A percentile compares a stretch with the other conserved stretches of the same genome.
phyloP scores from a whole-genome alignment of 2,329 filamentous ascomycete genomes.

The Aspergillus chevalieri region DNA sequence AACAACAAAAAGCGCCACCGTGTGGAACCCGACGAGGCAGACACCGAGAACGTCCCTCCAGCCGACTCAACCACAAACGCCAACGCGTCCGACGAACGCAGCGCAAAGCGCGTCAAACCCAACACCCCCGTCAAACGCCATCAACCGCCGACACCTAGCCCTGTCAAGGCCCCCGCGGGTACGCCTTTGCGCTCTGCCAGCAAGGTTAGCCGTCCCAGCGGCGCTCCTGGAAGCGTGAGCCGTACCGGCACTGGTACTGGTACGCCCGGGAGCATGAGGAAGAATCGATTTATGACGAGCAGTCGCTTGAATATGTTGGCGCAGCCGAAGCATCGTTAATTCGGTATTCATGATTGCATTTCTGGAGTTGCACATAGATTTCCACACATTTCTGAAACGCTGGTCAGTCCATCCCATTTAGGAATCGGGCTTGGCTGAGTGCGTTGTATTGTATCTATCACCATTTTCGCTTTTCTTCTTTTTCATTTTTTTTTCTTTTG shows the following conservation, averaged over 20 bases:
- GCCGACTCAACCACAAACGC: slow-evolving; percentile 12
- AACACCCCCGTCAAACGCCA: slow-evolving; percentile 16
- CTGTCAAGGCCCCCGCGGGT: slow-evolving; percentile 28
- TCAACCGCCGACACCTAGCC: slow-evolving; percentile 24
- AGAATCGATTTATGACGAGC: slow-evolving; percentile 35
- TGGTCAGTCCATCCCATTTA: background rate
- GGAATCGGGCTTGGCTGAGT: background rate
- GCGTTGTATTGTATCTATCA: background rate
- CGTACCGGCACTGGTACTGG: background rate
- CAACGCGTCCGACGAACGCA: slow-evolving; percentile 17
- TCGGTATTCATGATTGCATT: slow-evolving; percentile 5
- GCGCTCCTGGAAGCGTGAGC: slow-evolving; percentile 26
- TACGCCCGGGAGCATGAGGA: background rate
- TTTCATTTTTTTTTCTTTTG: slow-evolving; percentile 1
- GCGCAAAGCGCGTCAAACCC: slow-evolving; percentile 31
- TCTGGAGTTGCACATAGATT: slow-evolving; percentile 5
- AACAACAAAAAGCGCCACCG: slow-evolving; percentile 37
- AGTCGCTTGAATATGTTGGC: slow-evolving; percentile 45
- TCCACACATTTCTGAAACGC: background rate
- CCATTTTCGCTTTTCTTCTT: background rate
- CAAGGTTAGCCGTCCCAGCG: slow-evolving; percentile 11
- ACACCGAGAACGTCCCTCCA: slow-evolving; percentile 30
- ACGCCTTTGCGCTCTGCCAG: slow-evolving; percentile 21
- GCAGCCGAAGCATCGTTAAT: slow-evolving; percentile 37
- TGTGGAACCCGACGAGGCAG: slow-evolving; percentile 24